Evolutionary conservation across 2,329 filamentous ascomycete genomes (phyloP).

Genomic region (Paracoccidioides brasiliensis): DNA sequence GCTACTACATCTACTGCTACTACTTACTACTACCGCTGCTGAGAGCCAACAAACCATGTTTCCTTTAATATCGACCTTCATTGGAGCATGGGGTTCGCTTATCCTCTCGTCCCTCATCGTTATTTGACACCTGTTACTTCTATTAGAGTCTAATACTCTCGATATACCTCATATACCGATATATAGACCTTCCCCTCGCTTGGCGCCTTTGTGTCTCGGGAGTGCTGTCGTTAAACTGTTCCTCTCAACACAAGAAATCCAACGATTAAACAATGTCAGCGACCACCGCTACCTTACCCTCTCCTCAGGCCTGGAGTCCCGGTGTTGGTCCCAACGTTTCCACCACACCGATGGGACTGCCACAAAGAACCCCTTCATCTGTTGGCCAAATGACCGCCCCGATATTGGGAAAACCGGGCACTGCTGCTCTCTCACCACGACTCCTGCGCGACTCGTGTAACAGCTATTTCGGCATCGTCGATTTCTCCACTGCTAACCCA

Average conservation of each 20-base stretch:
- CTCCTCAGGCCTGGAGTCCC: slow-evolving; percentile 11
- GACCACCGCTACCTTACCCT: slow-evolving; percentile 13
- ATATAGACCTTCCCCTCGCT: too few relatives aligned
- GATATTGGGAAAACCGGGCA: slow-evolving; percentile 32
- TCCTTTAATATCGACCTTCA: neutral
- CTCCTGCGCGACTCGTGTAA: slow-evolving; percentile 32
- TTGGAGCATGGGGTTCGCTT: neutral
- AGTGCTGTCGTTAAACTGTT: too few relatives aligned
- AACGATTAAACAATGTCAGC: slow-evolving; percentile 13
- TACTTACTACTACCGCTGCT: neutral
- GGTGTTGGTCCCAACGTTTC: slow-evolving; percentile 13
- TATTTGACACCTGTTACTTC: neutral
- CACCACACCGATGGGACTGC: slow-evolving; percentile 38
- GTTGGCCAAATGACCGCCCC: slow-evolving; percentile 44
- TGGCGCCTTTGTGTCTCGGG: too few relatives aligned
- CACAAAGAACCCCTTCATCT: slow-evolving; percentile 41
- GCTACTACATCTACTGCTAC: neutral
- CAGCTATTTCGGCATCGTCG: slow-evolving; percentile 72
- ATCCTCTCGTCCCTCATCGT: neutral
- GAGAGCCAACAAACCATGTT: neutral
- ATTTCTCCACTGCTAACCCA: slow-evolving; percentile 47
- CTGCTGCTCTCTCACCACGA: slow-evolving; percentile 32
- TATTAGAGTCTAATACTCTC: neutral
- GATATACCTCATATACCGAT: neutral
- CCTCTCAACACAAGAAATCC: too few relatives aligned